Evolutionary conservation across 192 early-diverging fungal genomes (phyloP), one percentile per base, ranked within the genome.

Genomic region (Mortierella claussenii): DNA sequence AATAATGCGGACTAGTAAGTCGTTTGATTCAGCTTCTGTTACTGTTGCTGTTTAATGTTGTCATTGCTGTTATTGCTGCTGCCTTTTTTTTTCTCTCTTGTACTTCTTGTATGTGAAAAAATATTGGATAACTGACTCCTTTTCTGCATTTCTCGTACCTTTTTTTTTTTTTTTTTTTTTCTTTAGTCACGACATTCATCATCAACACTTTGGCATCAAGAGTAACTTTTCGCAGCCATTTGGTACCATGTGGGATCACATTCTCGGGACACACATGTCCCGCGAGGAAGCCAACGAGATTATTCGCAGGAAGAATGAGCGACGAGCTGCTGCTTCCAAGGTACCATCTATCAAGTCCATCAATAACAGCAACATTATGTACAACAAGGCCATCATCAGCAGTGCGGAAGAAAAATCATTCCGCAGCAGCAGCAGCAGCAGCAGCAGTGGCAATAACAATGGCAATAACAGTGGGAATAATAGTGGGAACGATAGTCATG

Each of bases 171-270:
- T 8, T 27, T 30, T 47, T 31, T 20, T 28, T 34, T 37, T 28
- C 24, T 57, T 68, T 15, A 85, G 86, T 51, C 85, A 85, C 46
- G 82, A 86, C 37, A 86, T 88, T 23, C 87, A 86, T 31, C 85
- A 86, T 62, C 85, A 85, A 46, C 42, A 56, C 12, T 83, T 75
- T 64, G 85, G 87, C 12, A 79, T 85, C 43, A 86, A 87, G 60
- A 83, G 46, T 58, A 85, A 84, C 64, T 88, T 69, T 79, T 81
- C 80, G 20, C 83, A 93, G 81, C 91, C 91, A 2, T 93, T 90
- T 80, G 92, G 91, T 65, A 92, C 88, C 0, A 81, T 86, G 33
- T 93, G 92, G 92, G 92, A 93, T 68, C 79, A 84, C n/a, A 56
- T 87, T 43, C 79, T 92, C 56, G 90, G 90, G 15, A 93, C 90